phyloP scores from a whole-genome alignment of 1,284 basidiomycete genomes.

The Inonotus hispidus region DNA sequence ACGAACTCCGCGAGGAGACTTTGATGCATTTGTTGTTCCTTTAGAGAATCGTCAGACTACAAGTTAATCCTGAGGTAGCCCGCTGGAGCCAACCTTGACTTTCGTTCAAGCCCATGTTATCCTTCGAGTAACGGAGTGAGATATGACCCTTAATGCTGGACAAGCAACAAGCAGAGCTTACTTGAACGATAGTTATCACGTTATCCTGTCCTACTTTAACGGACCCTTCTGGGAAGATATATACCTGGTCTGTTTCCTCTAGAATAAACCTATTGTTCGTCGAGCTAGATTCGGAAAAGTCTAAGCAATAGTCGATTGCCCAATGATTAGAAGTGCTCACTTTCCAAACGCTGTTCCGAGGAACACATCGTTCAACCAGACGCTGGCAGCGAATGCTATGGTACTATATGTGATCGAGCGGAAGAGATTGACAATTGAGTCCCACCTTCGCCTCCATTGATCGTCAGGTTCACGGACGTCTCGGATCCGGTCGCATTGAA shows the following conservation, averaged over 20 bases:
- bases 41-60: background rate
- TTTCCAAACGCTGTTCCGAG: constrained; percentile 68
- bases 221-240: constrained; percentile 52
- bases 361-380: constrained; percentile 76
- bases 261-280: constrained; percentile 53
- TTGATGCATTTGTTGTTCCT: constrained; percentile 34
- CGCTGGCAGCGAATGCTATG: constrained; percentile 69
- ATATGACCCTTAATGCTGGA: background rate
- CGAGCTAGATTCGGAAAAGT: constrained; percentile 37
- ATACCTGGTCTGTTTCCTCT: constrained; percentile 60
- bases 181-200: constrained; percentile 71
- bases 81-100: constrained; percentile 35
- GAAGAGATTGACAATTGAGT: background rate
- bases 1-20: constrained; percentile 74
- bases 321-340: constrained; percentile 32
- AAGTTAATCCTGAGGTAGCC: background rate
- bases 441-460: constrained; percentile 75
- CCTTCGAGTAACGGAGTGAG: constrained; percentile 34
- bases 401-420: background rate
- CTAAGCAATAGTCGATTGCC: background rate
- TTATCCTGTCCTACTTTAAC: constrained; percentile 53
- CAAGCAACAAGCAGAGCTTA: constrained; percentile 24
- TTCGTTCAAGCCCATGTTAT: constrained; percentile 77
- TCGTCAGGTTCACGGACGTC: constrained; percentile 61
- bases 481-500: constrained; percentile 57